Evolutionary conservation across 352 stramenopile genomes (phyloP), one percentile per base, ranked within the genome.

Genomic region (Thraustotheca clavata): DNA sequence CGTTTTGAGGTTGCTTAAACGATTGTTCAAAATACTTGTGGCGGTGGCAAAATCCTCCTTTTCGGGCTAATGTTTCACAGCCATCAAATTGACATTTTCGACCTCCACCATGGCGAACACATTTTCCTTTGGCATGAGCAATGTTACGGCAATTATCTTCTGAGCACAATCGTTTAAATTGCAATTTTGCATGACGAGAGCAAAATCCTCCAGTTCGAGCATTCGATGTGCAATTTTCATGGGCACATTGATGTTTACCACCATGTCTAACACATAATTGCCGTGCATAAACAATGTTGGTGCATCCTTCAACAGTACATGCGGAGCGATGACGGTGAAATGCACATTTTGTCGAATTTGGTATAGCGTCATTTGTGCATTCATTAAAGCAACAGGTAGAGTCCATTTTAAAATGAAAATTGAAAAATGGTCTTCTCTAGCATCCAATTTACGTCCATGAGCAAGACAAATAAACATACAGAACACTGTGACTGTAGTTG

Each of bases 201-300:
- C 85, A 94, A 65, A 84, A 83, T 55, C 83, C 80, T 32, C 83
- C 79, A 72, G 76, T 87, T 20, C 90, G 80, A 16, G 83, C 81
- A 57, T 81, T 89, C 55, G 89, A 89, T 31, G 66, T 60, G 55
- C 55, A 62, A 4, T 41, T 41, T 20, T 31, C 24, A 41, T 50
- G 35, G 24, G 11, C 20, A n/a, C 55, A 62, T 12, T 43, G 31
- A 0, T 59, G 41, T 31, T 52, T 62, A 16, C 29, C 55, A 2
- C 55, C 55, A 52, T 62, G 55, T 38, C 55, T 38, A 24, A 46
- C 41, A 20, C 55, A 62, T 3, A 62, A 24, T 14, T 62, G 20
- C 11, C 55, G 34, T 7, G 55, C 55, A 32, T 62, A 62, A 12
- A 62, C 55, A 46, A 49, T 46, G 55, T 62, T 62, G 55, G 34